Conservation (phyloP, 495 filamentous ascomycete species). For the Jackrogersella multiformis region DNA sequence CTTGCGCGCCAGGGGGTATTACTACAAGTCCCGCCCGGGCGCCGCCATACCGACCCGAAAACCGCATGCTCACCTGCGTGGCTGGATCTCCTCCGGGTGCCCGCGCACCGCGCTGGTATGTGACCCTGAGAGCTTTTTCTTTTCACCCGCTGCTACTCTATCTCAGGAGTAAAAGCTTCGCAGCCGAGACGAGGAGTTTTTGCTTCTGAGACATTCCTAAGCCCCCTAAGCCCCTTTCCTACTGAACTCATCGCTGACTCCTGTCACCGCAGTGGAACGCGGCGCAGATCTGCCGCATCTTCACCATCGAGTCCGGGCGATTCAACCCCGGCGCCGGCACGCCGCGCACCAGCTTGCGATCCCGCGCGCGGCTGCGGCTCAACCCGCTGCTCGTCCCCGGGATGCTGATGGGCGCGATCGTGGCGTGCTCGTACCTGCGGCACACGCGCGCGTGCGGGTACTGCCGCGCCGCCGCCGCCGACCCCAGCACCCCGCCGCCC, state of each 20-base stretch:
- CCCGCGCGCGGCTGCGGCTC: constrained; percentile 25
- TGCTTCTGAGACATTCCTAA: too few relatives aligned
- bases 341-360: not conserved
- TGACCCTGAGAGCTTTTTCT: too few relatives aligned
- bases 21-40: constrained; percentile 33
- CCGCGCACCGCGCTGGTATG: too few relatives aligned
- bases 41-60: constrained; percentile 38
- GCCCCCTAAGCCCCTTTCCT: too few relatives aligned
- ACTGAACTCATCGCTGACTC: too few relatives aligned
- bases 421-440: constrained; percentile 44
- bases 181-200: too few relatives aligned
- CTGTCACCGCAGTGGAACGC: constrained; percentile 40
- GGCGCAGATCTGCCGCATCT: constrained; percentile 43
- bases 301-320: constrained; percentile 24
- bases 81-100: constrained; percentile 39
- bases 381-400: constrained; percentile 45
- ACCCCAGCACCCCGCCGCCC: not conserved
- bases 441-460: constrained; percentile 32
- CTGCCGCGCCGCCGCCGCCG: constrained; percentile 25
- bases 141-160: too few relatives aligned
- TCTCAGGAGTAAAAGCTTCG: too few relatives aligned
- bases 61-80: constrained; percentile 33
- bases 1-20: constrained; percentile 36
- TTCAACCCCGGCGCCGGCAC: not conserved
- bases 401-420: constrained; percentile 47